A percentile compares a stretch with the other conserved stretches of the same genome.
Conservation (phyloP, 2,329 filamentous ascomycete species). For the Aciculosporium take region DNA sequence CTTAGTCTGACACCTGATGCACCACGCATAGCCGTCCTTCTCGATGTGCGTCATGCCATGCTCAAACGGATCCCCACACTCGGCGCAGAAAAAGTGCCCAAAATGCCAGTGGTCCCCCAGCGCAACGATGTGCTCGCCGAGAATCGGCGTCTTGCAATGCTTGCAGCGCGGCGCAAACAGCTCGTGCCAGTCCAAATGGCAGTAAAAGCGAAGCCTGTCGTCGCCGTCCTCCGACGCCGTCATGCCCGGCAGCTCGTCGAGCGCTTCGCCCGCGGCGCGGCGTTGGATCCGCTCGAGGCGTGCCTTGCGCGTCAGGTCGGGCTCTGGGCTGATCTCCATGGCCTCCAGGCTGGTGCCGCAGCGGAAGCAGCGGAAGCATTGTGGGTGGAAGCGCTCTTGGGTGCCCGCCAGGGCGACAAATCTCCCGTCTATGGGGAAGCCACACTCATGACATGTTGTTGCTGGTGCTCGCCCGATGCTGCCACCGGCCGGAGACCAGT, state of each 20-base stretch:
- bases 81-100: slow-evolving; percentile 96
- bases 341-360: slow-evolving; percentile 84
- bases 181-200: slow-evolving; percentile 98
- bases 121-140: slow-evolving; percentile 86
- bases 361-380: slow-evolving; percentile 81
- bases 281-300: slow-evolving; percentile 60
- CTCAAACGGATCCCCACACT: slow-evolving; percentile 92
- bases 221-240: slow-evolving; percentile 60
- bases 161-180: slow-evolving; percentile 85
- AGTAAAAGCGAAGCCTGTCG: slow-evolving; percentile 71
- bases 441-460: slow-evolving; percentile 72
- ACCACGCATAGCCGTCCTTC: slow-evolving; percentile 97
- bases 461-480: slow-evolving; percentile 38
- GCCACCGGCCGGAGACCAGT: slow-evolving; percentile 44
- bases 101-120: slow-evolving; percentile 94
- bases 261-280: slow-evolving; percentile 41
- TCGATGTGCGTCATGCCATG: slow-evolving; percentile 61
- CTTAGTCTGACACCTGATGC: slow-evolving; percentile 80
- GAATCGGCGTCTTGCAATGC: slow-evolving; percentile 90
- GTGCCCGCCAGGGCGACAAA: slow-evolving; percentile 71
- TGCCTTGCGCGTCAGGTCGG: slow-evolving; percentile 52
- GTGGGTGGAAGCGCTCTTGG: slow-evolving; percentile 69
- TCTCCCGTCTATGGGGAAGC: slow-evolving; percentile 72
- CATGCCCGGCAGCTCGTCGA: slow-evolving; percentile 48
- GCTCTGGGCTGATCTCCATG: slow-evolving; percentile 91